A percentile compares a stretch with the other conserved stretches of the same genome.
These are phyloP conservation scores for Spirogloea muscicola DNA, from an alignment of 139 green algal species.

Conservation along the genomic window DNA sequence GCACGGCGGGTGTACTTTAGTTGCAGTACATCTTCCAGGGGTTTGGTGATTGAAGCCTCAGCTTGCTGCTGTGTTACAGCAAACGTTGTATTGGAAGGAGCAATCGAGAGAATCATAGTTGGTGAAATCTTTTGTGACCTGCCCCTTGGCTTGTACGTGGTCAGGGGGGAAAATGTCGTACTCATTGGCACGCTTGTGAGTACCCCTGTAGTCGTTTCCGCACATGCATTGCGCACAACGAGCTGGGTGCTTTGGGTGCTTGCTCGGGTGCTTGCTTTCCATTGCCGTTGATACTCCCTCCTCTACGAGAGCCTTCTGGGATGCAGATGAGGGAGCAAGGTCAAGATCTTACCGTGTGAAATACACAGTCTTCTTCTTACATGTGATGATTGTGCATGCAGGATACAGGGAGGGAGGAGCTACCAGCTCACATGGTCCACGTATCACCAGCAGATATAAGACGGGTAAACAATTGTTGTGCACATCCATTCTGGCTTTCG, in stretches of 20 bases:
- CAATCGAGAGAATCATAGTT: slow-evolving; percentile 73
- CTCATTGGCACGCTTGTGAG: slow-evolving; percentile 73
- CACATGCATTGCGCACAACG: background rate
- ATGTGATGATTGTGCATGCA: slow-evolving; percentile 9
- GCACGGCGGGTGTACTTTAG: too few species aligned
- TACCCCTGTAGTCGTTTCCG: background rate
- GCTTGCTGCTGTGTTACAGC: too few species aligned
- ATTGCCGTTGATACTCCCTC: background rate
- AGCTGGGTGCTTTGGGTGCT: background rate
- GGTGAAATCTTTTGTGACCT: slow-evolving; percentile 66
- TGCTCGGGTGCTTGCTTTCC: background rate
- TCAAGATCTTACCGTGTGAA: too few species aligned
- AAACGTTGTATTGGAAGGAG: slow-evolving; percentile 39
- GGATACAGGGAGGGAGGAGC: slow-evolving; percentile 56
- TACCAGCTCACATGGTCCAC: slow-evolving; percentile 55
- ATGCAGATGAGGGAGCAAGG: background rate
- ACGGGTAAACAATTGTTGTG: too few species aligned
- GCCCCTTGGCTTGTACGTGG: slow-evolving; percentile 70
- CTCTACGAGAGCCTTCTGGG: background rate
- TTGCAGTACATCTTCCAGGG: too few species aligned
- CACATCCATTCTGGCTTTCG: too few species aligned
- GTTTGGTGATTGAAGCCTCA: too few species aligned
- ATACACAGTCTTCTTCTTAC: too few species aligned
- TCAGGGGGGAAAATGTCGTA: slow-evolving; percentile 86
- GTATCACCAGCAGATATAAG: slow-evolving; percentile 66